These are phyloP conservation scores for Striga asiatica DNA, from an alignment of 257 asterid species.

Conservation along the genomic window DNA sequence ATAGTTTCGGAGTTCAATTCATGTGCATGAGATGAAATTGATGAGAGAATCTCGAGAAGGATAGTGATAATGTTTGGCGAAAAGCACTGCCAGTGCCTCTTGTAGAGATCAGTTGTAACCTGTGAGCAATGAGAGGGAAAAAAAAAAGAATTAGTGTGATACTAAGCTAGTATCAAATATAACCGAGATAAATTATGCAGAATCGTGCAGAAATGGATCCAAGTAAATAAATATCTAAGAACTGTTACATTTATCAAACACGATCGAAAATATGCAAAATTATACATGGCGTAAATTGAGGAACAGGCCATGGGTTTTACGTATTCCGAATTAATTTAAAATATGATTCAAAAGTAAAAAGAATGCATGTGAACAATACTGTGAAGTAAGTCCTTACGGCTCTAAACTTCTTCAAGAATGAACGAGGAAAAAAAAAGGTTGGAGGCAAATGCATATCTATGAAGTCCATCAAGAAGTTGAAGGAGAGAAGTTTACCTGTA, in stretches of 20 bases:
- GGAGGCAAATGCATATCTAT: background rate
- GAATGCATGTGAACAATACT: background rate
- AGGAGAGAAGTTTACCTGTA: conserved; percentile 44
- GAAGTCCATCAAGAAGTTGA: background rate
- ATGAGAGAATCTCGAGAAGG: conserved; percentile 43
- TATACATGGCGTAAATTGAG: background rate
- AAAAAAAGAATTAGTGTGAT: conserved; percentile 8
- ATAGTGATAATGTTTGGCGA: conserved; percentile 29
- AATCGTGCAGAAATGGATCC: background rate
- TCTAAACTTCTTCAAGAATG: background rate
- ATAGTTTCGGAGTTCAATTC: conserved; percentile 46
- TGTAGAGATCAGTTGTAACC: conserved; percentile 82
- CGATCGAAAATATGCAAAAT: background rate
- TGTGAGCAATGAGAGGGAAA: conserved; percentile 24
- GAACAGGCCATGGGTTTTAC: background rate
- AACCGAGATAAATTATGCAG: background rate
- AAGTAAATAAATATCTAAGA: background rate
- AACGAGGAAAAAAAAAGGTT: background rate
- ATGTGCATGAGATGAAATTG: conserved; percentile 60
- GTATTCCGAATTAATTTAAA: background rate
- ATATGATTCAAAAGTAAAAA: background rate
- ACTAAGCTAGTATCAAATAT: background rate
- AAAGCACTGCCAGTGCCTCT: conserved; percentile 45
- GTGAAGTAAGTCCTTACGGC: background rate
- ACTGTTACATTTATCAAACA: background rate